Conservation (phyloP, 371 early-diverging fungal genomes). For the Apophysomyces variabilis region DNA sequence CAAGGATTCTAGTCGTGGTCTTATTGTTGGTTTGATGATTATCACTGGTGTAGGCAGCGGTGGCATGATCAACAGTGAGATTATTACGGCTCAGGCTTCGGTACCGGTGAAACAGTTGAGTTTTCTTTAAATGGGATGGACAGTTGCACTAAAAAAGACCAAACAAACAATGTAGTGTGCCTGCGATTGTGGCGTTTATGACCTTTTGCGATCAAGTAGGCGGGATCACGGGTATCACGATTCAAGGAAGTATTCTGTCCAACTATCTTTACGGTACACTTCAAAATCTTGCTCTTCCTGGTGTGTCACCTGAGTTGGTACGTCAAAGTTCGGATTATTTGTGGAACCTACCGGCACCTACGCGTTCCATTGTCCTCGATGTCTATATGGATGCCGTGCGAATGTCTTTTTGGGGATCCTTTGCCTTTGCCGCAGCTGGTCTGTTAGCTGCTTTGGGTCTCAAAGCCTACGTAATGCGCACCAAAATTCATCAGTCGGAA, state of each 20-base stretch:
- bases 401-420: conserved; percentile 41
- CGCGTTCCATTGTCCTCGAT: conserved; percentile 25
- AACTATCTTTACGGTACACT: conserved; percentile 28
- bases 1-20: conserved; percentile 34
- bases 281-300: conserved; percentile 19
- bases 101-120: conserved; percentile 44
- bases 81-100: conserved; percentile 51
- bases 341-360: conserved; percentile 31
- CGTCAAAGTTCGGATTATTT: conserved; percentile 40
- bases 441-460: conserved; percentile 33
- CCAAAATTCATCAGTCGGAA: conserved; percentile 6
- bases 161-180: conserved; percentile 28
- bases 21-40: conserved; percentile 48
- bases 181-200: conserved; percentile 46
- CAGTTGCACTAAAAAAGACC: background rate
- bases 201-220: conserved; percentile 50
- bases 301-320: conserved; percentile 29
- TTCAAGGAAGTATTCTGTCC: conserved; percentile 38
- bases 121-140: background rate
- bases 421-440: conserved; percentile 37
- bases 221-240: conserved; percentile 48
- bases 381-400: conserved; percentile 40
- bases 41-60: conserved; percentile 71
- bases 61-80: conserved; percentile 62
- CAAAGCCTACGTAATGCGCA: conserved; percentile 38